Percentiles rank a stretch among this genome's conserved stretches.
Evolutionary conservation across 2,329 filamentous ascomycete genomes (phyloP).

Genomic region (Zalaria obscura): DNA sequence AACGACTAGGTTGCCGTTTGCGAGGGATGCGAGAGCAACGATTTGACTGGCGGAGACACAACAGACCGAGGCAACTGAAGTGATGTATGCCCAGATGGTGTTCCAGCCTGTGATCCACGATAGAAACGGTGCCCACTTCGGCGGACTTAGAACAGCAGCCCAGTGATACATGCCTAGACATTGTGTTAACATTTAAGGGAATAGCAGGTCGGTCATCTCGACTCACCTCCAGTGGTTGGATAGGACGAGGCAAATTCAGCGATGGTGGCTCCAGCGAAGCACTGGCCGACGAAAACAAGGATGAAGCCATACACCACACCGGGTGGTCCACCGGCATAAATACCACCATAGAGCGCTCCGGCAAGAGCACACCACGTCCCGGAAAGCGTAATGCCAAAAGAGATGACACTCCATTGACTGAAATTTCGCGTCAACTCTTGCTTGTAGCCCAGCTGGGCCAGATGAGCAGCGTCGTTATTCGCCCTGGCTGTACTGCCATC

Average conservation of each 20-base stretch:
- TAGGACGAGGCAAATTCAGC: constrained; percentile 6
- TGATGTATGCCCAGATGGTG: constrained; percentile 6
- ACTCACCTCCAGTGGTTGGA: constrained; percentile 5
- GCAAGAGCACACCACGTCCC: constrained; percentile 8
- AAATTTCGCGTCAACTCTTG: constrained; percentile 3
- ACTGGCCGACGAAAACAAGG: too few relatives aligned
- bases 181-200: too few relatives aligned
- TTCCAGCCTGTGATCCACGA: constrained; percentile 7
- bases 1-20: constrained; percentile 4
- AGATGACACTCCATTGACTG: constrained; percentile 2
- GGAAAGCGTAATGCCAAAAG: constrained; percentile 5
- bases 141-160: constrained; percentile 7
- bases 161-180: constrained; percentile 7
- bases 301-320: neutral
- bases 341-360: constrained; percentile 6
- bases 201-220: too few relatives aligned
- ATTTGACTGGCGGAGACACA: constrained; percentile 8
- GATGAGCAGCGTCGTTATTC: too few relatives aligned
- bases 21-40: constrained; percentile 7
- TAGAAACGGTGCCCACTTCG: constrained; percentile 5
- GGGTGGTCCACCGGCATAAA: constrained; percentile 6
- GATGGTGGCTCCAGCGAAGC: too few relatives aligned
- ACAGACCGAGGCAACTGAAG: constrained; percentile 7
- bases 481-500: too few relatives aligned
- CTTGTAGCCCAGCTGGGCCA: neutral